Base-by-base conservation (phyloP, 108 stramenopile species). In the Cyclostephanos invisitatus region DNA sequence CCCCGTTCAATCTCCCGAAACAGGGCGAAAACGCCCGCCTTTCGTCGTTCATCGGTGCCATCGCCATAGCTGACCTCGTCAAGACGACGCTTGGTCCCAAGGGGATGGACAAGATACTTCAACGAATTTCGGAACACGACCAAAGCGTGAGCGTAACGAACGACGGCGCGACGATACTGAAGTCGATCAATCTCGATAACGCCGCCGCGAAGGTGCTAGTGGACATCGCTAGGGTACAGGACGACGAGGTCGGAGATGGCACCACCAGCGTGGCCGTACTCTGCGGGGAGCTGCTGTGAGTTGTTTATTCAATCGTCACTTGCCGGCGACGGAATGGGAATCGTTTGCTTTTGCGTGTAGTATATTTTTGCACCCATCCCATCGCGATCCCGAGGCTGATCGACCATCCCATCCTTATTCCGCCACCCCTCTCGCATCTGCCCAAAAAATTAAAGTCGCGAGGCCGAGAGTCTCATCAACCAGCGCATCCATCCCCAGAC, bases 21-120 rank as follows among this genome's bases (percentile, higher is more conserved):
- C 70, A 97, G 97, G 99, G 99, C 68, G 98, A 99, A 79, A 98
- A 97, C 83, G 98, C 99, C 59, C 96, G 99, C 49, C 74, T 99
- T 68, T 95, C 93, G 18, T 98, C 97, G 54, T 97, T 99, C 69
- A 89, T 99, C 40, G 99, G 99, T 22, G 99, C 99, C 70, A 99
- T 99, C 76, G 97, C 99, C 53, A 98, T 99, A 51, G 95, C 97
- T 37, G 99, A 99, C 73, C 80, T 99, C 29, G 98, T 99, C 28
- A 99, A 99, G 76, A 97, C 99, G 20, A 99, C 99, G 5, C 85
- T 99, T 6, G 99, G 99, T n/a, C 99, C 99, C 27, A 98, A 99
- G 76, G 99, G 99, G 29, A 97, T 98, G 96, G 97, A 98, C 82
- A 98, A 98, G 74, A 98, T 99, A 59, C 77, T 99, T 38, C 97